Base-by-base conservation (phyloP, 2,329 filamentous ascomycete species). In the Didymosphaeria variabile region DNA sequence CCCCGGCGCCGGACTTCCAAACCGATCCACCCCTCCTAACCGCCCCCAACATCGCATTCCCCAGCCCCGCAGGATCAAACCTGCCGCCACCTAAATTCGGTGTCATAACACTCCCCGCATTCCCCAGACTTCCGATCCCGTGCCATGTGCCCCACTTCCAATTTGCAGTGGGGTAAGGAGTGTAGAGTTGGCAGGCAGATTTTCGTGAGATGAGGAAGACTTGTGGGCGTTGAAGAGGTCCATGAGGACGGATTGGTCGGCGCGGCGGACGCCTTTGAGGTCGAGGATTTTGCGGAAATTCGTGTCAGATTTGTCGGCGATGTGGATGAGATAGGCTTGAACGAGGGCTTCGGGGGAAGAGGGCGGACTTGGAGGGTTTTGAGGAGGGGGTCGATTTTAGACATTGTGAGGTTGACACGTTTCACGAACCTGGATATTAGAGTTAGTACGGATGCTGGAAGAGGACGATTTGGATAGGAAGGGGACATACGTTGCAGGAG, bases 281-380 rank as follows among this genome's bases (percentile, higher is more conserved):
- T 99, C 95, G 49, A 99, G 88, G 61, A 99, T 91, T 81, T 97
- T 98, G 75, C 90, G 90, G 86, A 99, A 99, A 80, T 99, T 99
- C 72, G 88, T 87, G 76, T 98, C 95, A 65, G 91, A 97, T 58
- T 91, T 90, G 82, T 99, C 95, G 67, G 88, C 93, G 67, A 99
- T 95, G 80, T 98, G 95, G 78, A 98, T 97, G 36, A 99, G 88
- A 77, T 99, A 99, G 36, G 95, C 95, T 81, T 98, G 94, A 0
- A 99, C 94, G 3, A 99, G 87, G 1, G 92, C 94, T 82, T 99
- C 95, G 94, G 91, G 0, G 95, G 95, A 5, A 91, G 92, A 2
- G 94, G 89, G 31, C 92, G 92, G 51, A 99, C 94, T 83, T 99
- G 95, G 3, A 99, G 87, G 2, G 95, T 98, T 80, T 99, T 99